Base-by-base conservation (phyloP, 2,329 filamentous ascomycete genomes). In the Anthostomella pinea region DNA sequence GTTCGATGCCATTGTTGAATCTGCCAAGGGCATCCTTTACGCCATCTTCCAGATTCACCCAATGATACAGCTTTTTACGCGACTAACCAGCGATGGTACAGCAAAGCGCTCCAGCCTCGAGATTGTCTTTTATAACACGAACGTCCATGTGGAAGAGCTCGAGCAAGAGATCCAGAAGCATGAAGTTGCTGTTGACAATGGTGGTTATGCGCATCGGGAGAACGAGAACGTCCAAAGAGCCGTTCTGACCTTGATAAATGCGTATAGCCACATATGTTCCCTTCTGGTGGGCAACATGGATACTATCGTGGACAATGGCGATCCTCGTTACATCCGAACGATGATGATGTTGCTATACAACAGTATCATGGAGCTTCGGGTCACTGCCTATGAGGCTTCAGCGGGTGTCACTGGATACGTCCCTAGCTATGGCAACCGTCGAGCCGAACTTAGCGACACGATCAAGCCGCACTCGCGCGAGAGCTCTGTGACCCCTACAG, bases 1-100 rank as follows among this genome's bases (percentile, higher is more conserved):
- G 5, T 73, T 70, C 42, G 78, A 83, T 49, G 77, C 79, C 1
- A 68, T 83, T 3, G 64, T 83, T 19, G 80, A 84, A 53, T 74
- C 76, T 10, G 79, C 80, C 19, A 83, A 83, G 54, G 79, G 79
- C 18, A 77, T 83, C 16, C 67, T 83, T 3, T 83, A 82, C 55
- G 78, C 80, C 3, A 71, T 83, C 19, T 83, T 83, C 45, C 79
- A 83, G 54, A 79, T 83, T 17, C 80, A 84, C 44, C 79, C 79
- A 5, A 78, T 79, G 62, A 81, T 84, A 41, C 79, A 83, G 57
- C 78, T 77, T 60, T 65, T 84, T 35, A 77, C 82, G 59, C 70
- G 75, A 27, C 65, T 83, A 31, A 74, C 77, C 30, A 77, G 72
- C 46, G 78, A 83, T 41, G 75, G 73, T 20, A 76, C 75, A 8